Evolutionary conservation across 2,329 filamentous ascomycete species (phyloP), one percentile per base, ranked within the genome.

Genomic region (Fusarium ramigenum): DNA sequence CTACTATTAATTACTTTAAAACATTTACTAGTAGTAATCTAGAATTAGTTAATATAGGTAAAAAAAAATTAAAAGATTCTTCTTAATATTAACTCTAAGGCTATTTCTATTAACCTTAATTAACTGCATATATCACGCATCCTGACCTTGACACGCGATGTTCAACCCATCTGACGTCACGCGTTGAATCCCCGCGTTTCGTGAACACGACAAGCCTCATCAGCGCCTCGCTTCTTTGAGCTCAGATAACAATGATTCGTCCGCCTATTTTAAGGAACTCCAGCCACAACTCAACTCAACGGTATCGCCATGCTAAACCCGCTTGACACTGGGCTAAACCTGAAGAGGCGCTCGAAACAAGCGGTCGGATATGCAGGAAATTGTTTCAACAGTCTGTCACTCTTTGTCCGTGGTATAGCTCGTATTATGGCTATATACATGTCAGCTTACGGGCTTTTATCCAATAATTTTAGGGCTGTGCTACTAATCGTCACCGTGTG

Each of bases 181-280:
- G 16, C n/a, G 40, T 23, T 18, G 18, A 0, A 23, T 11, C n/a
- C 10, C 6, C 7, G 42, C n/a, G 10, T 25, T 43, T 43, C 5
- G 8, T 10, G 5, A 23, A 9, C 14, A 7, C 4, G 6, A 18
- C 40, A 43, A 18, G 42, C n/a, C 42, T 19, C 23, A 25, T 6
- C 2, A 4, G 2, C 23, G 23, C 9, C 42, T 8, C 23, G 19
- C 19, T 8, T 19, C 42, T 1, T 8, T 12, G 0, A 9, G 4
- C 5, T 11, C 6, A 9, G 15, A 21, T 19, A 0, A 2, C 9
- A 28, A 7, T 28, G 50, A 54, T 40, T 40, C 19, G 34, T 14
- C 18, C 23, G 34, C 6, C 37, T 56, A 43, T 32, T 30, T n/a
- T 23, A 12, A 9, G 21, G 23, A 18, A 18, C 3, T 0, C 15